Base-by-base conservation (phyloP, 257 asterid genomes). In the Euphrasia confusa region DNA sequence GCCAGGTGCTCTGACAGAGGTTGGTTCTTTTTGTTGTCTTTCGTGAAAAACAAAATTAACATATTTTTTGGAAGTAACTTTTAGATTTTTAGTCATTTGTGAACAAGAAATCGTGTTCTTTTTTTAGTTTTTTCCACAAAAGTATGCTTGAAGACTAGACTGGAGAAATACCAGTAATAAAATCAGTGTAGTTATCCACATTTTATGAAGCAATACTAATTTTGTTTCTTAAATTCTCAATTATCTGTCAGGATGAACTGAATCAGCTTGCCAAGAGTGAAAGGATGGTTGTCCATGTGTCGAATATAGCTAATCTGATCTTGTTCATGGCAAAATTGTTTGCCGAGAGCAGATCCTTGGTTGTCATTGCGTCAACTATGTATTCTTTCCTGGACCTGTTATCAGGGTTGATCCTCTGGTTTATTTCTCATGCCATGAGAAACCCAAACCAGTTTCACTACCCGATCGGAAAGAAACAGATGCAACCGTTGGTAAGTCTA, bases 341-440 rank as follows among this genome's bases (percentile, higher is more conserved):
- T 47, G 96, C 96, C 4, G 92, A 78, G 81, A 91, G 98, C 81
- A 84, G 87, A 75, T 91, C 98, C 2, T 68, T 91, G 80, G 96
- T 95, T 63, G 96, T 91, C 48, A 88, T 91, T 64, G 94, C 96
- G 3, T 91, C 98, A 12, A 91, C 96, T 2, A 62, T 91, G 84
- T 96, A 88, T 63, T 91, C 98, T 60, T 80, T 88, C 70, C 77
- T 91, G 37, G 98, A 91, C 72, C 87, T 91, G 7, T 68, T 91
- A 63, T 88, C 98, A 35, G 98, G 98, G 48, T 83, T 86, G 61
- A 88, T 91, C 60, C 78, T 88, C 39, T 91, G 96, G 98, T 88
- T 91, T 69, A 91, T 96, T 59, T 74, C 96, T 60, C 54, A 86
- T 70, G 86, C 94, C 49, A 91, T 91, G 98, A 88, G 47, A 72